phyloP scores from a whole-genome alignment of 495 filamentous ascomycete genomes.

The Chaetomium cochliodes region DNA sequence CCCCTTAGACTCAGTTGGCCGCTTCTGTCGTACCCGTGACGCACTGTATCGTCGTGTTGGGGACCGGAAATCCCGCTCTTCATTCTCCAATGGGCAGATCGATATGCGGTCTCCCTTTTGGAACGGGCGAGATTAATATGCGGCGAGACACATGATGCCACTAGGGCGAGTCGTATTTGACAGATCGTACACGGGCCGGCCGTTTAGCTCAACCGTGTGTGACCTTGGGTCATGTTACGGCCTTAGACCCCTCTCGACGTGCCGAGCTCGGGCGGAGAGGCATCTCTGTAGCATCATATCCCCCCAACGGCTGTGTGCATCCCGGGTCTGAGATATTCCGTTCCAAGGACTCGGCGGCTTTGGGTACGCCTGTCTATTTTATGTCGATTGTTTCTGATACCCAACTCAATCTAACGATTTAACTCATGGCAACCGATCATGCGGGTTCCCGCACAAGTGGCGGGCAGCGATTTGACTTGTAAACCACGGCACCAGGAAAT shows the following conservation, averaged over 20 bases:
- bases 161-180: slow-evolving; percentile 10
- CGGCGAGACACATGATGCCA: slow-evolving; percentile 7
- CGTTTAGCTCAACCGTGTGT: slow-evolving; percentile 21
- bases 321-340: slow-evolving; percentile 11
- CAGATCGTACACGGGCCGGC: slow-evolving; percentile 21
- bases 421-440: background rate
- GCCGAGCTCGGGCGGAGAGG: slow-evolving; percentile 2
- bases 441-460: too few relatives aligned
- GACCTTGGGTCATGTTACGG: slow-evolving; percentile 27
- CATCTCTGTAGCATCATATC: slow-evolving; percentile 1
- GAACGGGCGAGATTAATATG: slow-evolving; percentile 5
- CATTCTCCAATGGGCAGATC: background rate
- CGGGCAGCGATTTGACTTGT: too few relatives aligned
- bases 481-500: too few relatives aligned
- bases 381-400: slow-evolving; percentile 7
- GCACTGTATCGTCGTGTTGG: background rate
- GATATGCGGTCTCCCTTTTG: slow-evolving; percentile 14
- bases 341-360: background rate
- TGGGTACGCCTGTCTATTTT: background rate
- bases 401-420: background rate
- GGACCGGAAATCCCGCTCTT: slow-evolving; percentile 1
- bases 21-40: background rate
- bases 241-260: slow-evolving; percentile 23
- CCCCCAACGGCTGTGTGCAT: slow-evolving; percentile 24
- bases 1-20: slow-evolving; percentile 18